Base-by-base conservation (phyloP, 2,329 filamentous ascomycete species). In the Esteya vermicola region DNA sequence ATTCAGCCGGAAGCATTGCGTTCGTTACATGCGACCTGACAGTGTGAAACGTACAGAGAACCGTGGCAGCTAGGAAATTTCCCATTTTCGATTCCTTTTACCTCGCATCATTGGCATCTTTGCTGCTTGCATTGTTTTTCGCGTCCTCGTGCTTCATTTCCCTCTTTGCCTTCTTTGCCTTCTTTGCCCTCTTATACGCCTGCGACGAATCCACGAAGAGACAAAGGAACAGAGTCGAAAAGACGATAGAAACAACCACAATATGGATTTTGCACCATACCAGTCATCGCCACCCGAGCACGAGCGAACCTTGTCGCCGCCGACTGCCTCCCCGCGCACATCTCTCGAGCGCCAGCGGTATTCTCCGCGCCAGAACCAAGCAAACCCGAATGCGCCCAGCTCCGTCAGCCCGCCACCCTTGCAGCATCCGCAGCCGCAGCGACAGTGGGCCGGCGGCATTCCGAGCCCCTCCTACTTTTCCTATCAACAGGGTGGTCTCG, bases 201-300 rank as follows among this genome's bases (percentile, higher is more conserved):
- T 26, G 14, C 18, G n/a, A n/a, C n/a, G n/a, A n/a, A n/a, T n/a
- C n/a, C n/a, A n/a, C n/a, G n/a, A n/a, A n/a, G n/a, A n/a, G n/a
- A n/a, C n/a, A n/a, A n/a, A n/a, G n/a, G n/a, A n/a, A n/a, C n/a
- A n/a, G n/a, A n/a, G n/a, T n/a, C n/a, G n/a, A n/a, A n/a, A n/a
- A n/a, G n/a, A n/a, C n/a, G n/a, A n/a, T n/a, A n/a, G n/a, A n/a
- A n/a, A n/a, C n/a, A n/a, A n/a, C 34, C 12, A 19, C 34, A 9
- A 22, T 10, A 91, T 91, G 83, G 84, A 95, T 65, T 98, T 96
- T 58, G 91, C 91, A 34, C 91, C 91, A 28, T 98, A 96, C 63
- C 91, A 96, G 66, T 89, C 89, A 59, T 81, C 81, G 36, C 81
- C 82, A 14, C 91, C 91, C 9, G 88, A 96, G 64, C 72, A 81